Base-by-base conservation (phyloP, 2,329 filamentous ascomycete genomes). In the Fusarium subtropicale region DNA sequence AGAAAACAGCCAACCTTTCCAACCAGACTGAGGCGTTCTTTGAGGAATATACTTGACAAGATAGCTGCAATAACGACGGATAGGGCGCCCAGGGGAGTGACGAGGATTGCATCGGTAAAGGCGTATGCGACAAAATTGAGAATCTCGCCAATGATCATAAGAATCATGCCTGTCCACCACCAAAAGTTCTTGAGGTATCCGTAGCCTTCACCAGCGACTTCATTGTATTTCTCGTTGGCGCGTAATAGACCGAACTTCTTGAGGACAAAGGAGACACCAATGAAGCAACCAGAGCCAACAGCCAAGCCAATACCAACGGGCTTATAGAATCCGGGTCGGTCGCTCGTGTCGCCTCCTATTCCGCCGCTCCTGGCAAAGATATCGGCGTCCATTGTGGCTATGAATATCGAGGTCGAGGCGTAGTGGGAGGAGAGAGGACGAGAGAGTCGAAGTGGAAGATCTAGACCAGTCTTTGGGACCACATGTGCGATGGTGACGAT, bases 41-140 rank as follows among this genome's bases (percentile, higher is more conserved):
- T 98, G 63, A 99, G 85, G 77, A 98, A 98, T 71, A 98, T 95
- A 58, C 94, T 93, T 1, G 93, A 97, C 52, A 98, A 83, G 45
- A 98, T 87, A 20, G 96, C 94, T 51, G 93, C 95, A 67, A 98
- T 90, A 56, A 99, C 96, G 64, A 98, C 96, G 3, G 93, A 93
- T 52, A 98, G 84, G 5, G 95, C 95, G 66, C 95, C 95, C 56
- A 98, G 84, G 7, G 95, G 94, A 0, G 95, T 97, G 56, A 98
- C 95, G 68, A 98, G 84, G 73, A 98, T 97, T 64, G 95, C 95
- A 79, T 98, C 96, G 67, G 96, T 96, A 75, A 98, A 98, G 59
- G 94, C 93, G 77, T 98, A 98, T 56, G 96, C 96, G 77, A 95
- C 93, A 78, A 98, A 97, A 81, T 99, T 99, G 87, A 93, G 97